Conservation (phyloP, 164 flowering plant genomes). For the Liquidambar formosana region DNA sequence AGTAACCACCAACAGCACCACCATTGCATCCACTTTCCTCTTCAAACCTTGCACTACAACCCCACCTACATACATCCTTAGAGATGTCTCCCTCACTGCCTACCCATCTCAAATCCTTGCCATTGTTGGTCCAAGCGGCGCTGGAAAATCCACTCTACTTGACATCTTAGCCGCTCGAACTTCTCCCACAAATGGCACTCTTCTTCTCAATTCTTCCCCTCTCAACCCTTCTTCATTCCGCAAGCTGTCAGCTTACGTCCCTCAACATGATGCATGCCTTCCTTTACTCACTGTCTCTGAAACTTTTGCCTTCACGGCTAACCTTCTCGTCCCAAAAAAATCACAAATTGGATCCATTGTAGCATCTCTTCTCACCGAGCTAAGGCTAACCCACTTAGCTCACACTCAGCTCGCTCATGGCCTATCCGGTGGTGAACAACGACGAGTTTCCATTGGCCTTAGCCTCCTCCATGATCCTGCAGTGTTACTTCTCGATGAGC, state of each 20-base stretch:
- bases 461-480: conserved; percentile 85
- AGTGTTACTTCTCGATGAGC: conserved; percentile 84
- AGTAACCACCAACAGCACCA: conserved; percentile 32
- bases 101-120: conserved; percentile 76
- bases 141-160: conserved; percentile 91
- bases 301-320: conserved; percentile 76
- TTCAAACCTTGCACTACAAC: conserved; percentile 46
- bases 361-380: conserved; percentile 58
- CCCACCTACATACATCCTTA: conserved; percentile 62
- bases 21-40: conserved; percentile 14
- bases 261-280: conserved; percentile 82
- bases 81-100: conserved; percentile 67
- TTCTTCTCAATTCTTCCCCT: conserved; percentile 68
- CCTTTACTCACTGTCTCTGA: conserved; percentile 78
- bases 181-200: conserved; percentile 59
- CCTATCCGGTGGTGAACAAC: conserved; percentile 85
- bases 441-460: conserved; percentile 92
- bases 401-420: conserved; percentile 49
- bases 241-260: conserved; percentile 81
- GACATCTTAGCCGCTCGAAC: conserved; percentile 83
- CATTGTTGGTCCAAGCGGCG: conserved; percentile 89
- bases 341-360: conserved; percentile 33
- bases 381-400: conserved; percentile 59
- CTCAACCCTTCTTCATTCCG: conserved; percentile 64
- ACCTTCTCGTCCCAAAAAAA: conserved; percentile 52